Evolutionary conservation across 306 rosid genomes (phyloP), one percentile per base, ranked within the genome.

Genomic region (Medicago truncatula): DNA sequence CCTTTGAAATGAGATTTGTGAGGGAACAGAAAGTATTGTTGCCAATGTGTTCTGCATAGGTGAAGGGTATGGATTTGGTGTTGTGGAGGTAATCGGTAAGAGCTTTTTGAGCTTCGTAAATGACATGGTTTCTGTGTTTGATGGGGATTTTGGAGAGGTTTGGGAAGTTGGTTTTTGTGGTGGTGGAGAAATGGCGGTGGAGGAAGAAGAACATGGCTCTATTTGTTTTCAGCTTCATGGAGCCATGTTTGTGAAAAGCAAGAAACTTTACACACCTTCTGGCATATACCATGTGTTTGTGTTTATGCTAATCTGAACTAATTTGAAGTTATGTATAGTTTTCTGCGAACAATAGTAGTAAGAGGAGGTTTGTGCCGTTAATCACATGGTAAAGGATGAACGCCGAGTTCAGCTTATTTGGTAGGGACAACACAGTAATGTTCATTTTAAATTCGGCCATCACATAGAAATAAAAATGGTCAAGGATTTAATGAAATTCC

Each of bases 21-120:
- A 88, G 82, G 7, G 88, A 83, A 43, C 71, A 58, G 8, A 65
- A 34, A 14, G 90, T 81, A 79, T 88, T 87, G 44, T 50, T 71
- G 85, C 79, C 82, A 70, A 91, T 91, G 64, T 76, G 88, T 76
- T 91, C 92, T 39, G 93, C 91, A 21, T 73, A 87, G 17, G 86
- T 43, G 71, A 72, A 88, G 9, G 93, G 91, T 43, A 91, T 23
- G 62, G 72, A 74, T 20, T 89, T 81, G 39, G 96, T 87, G 14
- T 71, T 12, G 77, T 88, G 90, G 69, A 91, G 93, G 60, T 87
- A 91, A 5, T 91, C 88, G 2, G 77, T 79, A 59, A 91, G 86
- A 21, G 81, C 90, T 11, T 76, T 82, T 76, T 88, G 90, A 63
- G 93, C 90, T 79, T 88, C 80, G 11, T 59, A 36, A 44, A 91